Evolutionary conservation across 1,139 yeast species (phyloP).

Genomic region (Zygoascus sp.): DNA sequence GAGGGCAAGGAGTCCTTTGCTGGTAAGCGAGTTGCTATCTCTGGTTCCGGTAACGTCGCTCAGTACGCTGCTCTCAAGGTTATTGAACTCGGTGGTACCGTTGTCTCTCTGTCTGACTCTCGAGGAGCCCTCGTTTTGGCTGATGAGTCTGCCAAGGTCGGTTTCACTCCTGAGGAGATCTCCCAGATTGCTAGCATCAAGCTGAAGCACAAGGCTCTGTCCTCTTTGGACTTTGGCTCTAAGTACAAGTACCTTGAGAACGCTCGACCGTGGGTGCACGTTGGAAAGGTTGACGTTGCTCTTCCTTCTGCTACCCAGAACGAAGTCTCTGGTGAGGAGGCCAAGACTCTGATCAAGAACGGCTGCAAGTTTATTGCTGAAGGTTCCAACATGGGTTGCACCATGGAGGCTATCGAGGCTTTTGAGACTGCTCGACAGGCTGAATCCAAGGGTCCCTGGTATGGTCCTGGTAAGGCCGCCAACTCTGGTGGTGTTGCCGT

Average conservation of each 20-base stretch:
- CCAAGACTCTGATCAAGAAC: slow-evolving; percentile 84
- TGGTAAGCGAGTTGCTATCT: slow-evolving; percentile 92
- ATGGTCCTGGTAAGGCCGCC: slow-evolving; percentile 99
- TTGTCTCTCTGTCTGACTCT: slow-evolving; percentile 90
- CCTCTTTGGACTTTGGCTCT: slow-evolving; percentile 55
- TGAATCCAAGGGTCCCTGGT: slow-evolving; percentile 68
- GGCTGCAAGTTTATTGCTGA: slow-evolving; percentile 95
- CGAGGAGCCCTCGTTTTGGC: slow-evolving; percentile 70
- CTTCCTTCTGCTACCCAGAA: slow-evolving; percentile 98
- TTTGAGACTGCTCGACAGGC: slow-evolving; percentile 81
- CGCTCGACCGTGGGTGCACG: slow-evolving; percentile 95
- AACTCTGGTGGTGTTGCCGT: slow-evolving; percentile 99
- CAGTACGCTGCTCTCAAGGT: slow-evolving; percentile 98
- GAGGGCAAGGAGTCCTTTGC: slow-evolving; percentile 80
- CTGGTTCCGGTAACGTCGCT: slow-evolving; percentile 99
- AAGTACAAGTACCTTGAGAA: slow-evolving; percentile 73
- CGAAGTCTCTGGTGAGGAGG: slow-evolving; percentile 96
- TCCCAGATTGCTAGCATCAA: slow-evolving; percentile 75
- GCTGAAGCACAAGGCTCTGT: slow-evolving; percentile 71
- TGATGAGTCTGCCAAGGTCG: slow-evolving; percentile 44
- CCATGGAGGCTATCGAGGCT: slow-evolving; percentile 92
- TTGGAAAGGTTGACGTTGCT: slow-evolving; percentile 90
- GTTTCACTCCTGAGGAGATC: slow-evolving; percentile 80
- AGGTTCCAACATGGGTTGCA: slow-evolving; percentile 99
- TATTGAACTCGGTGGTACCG: slow-evolving; percentile 93